Conservation (phyloP, 345 rosid genomes). For the Sisymbrium altissimum region DNA sequence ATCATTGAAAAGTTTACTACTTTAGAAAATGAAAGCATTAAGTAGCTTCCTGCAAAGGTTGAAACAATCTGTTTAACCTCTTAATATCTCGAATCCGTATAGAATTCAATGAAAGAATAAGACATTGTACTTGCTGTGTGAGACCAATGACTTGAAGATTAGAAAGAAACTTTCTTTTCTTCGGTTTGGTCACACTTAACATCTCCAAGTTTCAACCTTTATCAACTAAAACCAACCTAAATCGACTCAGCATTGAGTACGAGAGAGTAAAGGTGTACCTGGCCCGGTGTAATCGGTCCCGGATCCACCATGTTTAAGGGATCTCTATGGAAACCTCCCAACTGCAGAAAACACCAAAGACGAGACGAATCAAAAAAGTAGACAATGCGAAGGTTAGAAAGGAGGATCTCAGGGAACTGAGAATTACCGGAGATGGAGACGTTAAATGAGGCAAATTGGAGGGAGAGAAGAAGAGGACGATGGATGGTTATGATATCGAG, state of each 20-base stretch:
- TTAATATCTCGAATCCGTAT: no score
- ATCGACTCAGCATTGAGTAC: background rate
- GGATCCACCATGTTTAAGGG: conserved; percentile 55
- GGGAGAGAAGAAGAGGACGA: background rate
- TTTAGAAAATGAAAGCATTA: no score
- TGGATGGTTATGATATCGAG: background rate
- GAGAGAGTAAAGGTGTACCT: no score
- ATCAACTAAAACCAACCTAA: background rate
- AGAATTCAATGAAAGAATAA: no score
- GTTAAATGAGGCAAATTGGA: background rate
- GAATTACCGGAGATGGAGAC: conserved; percentile 35
- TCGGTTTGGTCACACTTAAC: background rate
- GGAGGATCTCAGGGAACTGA: background rate
- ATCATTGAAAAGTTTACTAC: no score
- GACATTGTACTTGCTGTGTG: background rate
- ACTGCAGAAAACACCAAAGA: conserved; percentile 16
- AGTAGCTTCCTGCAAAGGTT: no score
- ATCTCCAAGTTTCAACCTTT: background rate
- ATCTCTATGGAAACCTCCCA: conserved; percentile 18
- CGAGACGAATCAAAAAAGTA: background rate
- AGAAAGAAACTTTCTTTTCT: background rate
- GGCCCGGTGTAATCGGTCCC: conserved; percentile 79
- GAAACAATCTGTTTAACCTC: no score
- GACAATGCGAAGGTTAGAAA: conserved; percentile 1
- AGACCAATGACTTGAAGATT: background rate